Percentiles rank a stretch among this genome's conserved stretches.
Evolutionary conservation across 768 basidiomycete species (phyloP).

Genomic region (Ramaria rubella): DNA sequence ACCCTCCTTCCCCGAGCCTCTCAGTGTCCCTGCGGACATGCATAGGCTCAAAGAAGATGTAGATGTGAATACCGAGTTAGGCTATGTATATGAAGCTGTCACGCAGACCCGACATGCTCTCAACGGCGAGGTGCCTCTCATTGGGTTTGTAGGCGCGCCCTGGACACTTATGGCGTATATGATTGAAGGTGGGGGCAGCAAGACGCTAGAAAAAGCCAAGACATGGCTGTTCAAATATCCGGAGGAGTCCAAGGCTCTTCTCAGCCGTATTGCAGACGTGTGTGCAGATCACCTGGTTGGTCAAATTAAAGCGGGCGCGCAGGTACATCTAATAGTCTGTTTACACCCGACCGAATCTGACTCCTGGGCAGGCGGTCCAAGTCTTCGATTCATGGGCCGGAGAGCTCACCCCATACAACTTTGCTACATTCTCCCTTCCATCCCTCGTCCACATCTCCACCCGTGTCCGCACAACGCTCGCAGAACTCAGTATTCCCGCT

Average conservation of each 20-base stretch:
- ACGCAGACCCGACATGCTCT: conserved; percentile 74
- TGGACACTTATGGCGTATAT: conserved; percentile 99
- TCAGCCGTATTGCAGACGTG: conserved; percentile 77
- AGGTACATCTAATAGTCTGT: conserved; percentile 43
- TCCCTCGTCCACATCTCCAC: conserved; percentile 65
- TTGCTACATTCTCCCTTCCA: conserved; percentile 76
- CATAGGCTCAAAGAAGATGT: conserved; percentile 51
- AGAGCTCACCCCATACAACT: conserved; percentile 86
- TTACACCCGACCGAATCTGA: background rate
- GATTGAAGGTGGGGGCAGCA: conserved; percentile 93
- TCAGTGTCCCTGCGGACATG: conserved; percentile 70
- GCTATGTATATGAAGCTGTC: conserved; percentile 91
- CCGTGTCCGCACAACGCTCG: conserved; percentile 56
- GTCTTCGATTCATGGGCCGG: conserved; percentile 97
- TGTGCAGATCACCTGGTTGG: conserved; percentile 88
- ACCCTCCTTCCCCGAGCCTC: conserved; percentile 82
- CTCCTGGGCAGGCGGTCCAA: conserved; percentile 70
- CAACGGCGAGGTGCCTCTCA: conserved; percentile 85
- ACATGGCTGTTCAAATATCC: conserved; percentile 93
- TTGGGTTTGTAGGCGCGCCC: conserved; percentile 95
- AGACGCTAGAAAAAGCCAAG: conserved; percentile 86
- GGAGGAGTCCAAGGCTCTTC: conserved; percentile 68
- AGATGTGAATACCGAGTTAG: conserved; percentile 76
- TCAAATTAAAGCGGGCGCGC: conserved; percentile 92
- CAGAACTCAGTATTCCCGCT: conserved; percentile 41